Evolutionary conservation across 2,329 filamentous ascomycete species (phyloP).

Genomic region (Mycosphaerella arachidis): DNA sequence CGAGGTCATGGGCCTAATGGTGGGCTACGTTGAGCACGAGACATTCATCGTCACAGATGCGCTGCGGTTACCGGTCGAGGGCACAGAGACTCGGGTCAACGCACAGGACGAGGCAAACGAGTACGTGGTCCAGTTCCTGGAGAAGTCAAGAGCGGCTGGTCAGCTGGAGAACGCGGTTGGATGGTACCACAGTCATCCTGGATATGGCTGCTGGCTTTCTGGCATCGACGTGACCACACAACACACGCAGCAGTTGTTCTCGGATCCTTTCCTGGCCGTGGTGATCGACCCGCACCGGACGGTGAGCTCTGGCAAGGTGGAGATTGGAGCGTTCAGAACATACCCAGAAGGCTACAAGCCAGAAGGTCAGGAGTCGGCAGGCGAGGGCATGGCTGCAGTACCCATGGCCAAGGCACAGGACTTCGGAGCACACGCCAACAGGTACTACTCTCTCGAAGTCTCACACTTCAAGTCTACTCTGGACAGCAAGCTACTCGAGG

Average conservation of each 20-base stretch:
- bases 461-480: slow-evolving; percentile 93
- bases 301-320: slow-evolving; percentile 88
- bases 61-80: slow-evolving; percentile 89
- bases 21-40: slow-evolving; percentile 82
- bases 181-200: slow-evolving; percentile 97
- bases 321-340: slow-evolving; percentile 94
- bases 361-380: slow-evolving; percentile 34
- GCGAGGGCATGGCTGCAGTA: slow-evolving; percentile 68
- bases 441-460: slow-evolving; percentile 88
- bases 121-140: slow-evolving; percentile 86
- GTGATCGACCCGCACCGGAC: slow-evolving; percentile 96
- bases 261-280: slow-evolving; percentile 89
- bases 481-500: slow-evolving; percentile 78
- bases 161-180: slow-evolving; percentile 88
- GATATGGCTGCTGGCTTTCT: slow-evolving; percentile 96
- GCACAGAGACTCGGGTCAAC: slow-evolving; percentile 97
- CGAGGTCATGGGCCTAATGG: slow-evolving; percentile 98
- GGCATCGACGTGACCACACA: slow-evolving; percentile 94
- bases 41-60: slow-evolving; percentile 91
- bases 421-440: slow-evolving; percentile 85
- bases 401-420: slow-evolving; percentile 92
- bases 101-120: slow-evolving; percentile 94
- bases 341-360: slow-evolving; percentile 71
- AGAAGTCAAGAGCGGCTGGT: slow-evolving; percentile 68
- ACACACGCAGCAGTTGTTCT: slow-evolving; percentile 74